Base-by-base conservation (phyloP, 805 yeast species). In the Lachancea dasiensis region DNA sequence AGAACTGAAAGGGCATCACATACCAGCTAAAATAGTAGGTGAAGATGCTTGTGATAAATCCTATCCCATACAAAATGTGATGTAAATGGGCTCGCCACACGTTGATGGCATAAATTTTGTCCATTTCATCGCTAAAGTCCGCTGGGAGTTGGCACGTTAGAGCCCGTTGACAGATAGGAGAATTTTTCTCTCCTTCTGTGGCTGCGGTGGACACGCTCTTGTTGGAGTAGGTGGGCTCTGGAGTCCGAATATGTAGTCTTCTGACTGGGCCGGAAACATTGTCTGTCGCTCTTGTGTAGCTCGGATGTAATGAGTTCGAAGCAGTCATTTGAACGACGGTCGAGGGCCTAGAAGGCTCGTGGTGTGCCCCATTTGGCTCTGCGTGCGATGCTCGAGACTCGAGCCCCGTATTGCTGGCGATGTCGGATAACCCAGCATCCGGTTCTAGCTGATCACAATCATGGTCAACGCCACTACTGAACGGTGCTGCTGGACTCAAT, bases 1-100 rank as follows among this genome's bases (percentile, higher is more conserved):
- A 70, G 36, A 81, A 56, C 38, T 84, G 87, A 40, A 78, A 71
- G 7, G 79, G 77, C 56, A 82, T 61, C 41, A 75, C 71, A 35
- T 77, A 72, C 41, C 74, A 49, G n/a, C 45, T 38, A 27, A 49
- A 47, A 36, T 49, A 49, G 36, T 49, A 49, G 9, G 50, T 43
- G 43, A 47, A 49, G 7, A 49, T 43, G 21, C 48, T 44, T 17
- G 50, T 47, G 28, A 47, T 31, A 27, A 47, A 41, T 17, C 51
- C 52, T 15, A 49, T 19, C 11, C 44, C 46, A 29, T 45, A 49
- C 11, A 49, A 31, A 8, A 47, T 18, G 31, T 49, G 53, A 33
- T 49, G 53, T 19, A 49, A 30, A 33, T 49, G 53, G 18, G 41
- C 34, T 10, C 46, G 38, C 53, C 53, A 49, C 47, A 41, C 41